These are phyloP conservation scores for Irpex lacteus DNA, from an alignment of 1,284 basidiomycete genomes.

Conservation along the genomic window DNA sequence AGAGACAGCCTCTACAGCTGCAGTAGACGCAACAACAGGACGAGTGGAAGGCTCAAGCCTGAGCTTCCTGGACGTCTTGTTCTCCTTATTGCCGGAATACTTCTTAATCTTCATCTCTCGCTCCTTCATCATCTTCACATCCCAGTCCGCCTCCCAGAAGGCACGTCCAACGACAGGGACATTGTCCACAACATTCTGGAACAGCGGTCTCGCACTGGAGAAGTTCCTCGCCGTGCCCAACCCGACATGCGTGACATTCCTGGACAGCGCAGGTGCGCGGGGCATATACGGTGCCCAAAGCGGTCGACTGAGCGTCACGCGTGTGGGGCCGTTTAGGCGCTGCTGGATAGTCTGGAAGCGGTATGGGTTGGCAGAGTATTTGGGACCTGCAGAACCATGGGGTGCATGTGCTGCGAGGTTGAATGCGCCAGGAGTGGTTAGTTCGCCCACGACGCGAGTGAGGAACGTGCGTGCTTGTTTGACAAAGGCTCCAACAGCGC, in stretches of 20 bases:
- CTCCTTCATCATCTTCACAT: slow-evolving; percentile 49
- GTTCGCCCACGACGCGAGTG: slow-evolving; percentile 51
- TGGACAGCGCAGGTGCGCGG: slow-evolving; percentile 45
- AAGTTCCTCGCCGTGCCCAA: slow-evolving; percentile 72
- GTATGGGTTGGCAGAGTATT: slow-evolving; percentile 26
- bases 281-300: slow-evolving; percentile 50
- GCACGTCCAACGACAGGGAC: slow-evolving; percentile 68
- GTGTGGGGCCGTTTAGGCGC: slow-evolving; percentile 43
- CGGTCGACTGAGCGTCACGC: slow-evolving; percentile 43
- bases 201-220: slow-evolving; percentile 65
- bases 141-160: slow-evolving; percentile 68
- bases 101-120: slow-evolving; percentile 34
- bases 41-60: slow-evolving; percentile 17
- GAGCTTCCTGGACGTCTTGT: slow-evolving; percentile 26
- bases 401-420: slow-evolving; percentile 22
- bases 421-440: slow-evolving; percentile 54
- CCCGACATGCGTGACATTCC: slow-evolving; percentile 60
- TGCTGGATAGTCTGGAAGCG: slow-evolving; percentile 32
- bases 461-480: slow-evolving; percentile 52
- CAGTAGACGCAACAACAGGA: neutral
- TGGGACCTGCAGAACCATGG: slow-evolving; percentile 21
- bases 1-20: slow-evolving; percentile 4
- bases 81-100: slow-evolving; percentile 22
- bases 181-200: slow-evolving; percentile 74
- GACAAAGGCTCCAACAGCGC: slow-evolving; percentile 46